Evolutionary conservation across 2,329 filamentous ascomycete genomes (phyloP).

Genomic region (Claviceps sp.): DNA sequence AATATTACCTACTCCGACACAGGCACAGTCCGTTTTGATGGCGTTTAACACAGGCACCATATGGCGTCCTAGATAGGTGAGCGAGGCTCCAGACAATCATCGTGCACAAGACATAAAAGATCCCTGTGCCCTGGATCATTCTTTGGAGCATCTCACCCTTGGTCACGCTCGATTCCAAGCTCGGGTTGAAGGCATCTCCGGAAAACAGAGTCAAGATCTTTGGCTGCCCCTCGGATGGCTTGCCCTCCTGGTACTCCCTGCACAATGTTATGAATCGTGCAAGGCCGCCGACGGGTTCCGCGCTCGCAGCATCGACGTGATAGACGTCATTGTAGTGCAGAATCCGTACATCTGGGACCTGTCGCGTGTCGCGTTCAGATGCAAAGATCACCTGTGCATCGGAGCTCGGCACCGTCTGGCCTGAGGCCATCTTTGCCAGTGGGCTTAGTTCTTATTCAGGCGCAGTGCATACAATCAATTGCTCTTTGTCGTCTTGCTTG

Average conservation of each 20-base stretch:
- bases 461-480: not conserved
- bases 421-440: not conserved
- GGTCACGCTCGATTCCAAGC: slow-evolving; percentile 75
- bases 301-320: slow-evolving; percentile 62
- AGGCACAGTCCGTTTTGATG: slow-evolving; percentile 66
- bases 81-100: not conserved
- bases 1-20: slow-evolving; percentile 52
- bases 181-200: slow-evolving; percentile 86
- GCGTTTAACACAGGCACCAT: slow-evolving; percentile 79
- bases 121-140: not conserved
- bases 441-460: not conserved
- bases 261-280: slow-evolving; percentile 68
- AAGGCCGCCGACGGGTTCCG: slow-evolving; percentile 72
- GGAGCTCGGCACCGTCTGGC: slow-evolving; percentile 10
- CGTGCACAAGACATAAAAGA: too few species aligned
- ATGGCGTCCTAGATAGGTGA: slow-evolving; percentile 43
- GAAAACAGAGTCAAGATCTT: slow-evolving; percentile 70
- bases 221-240: slow-evolving; percentile 48
- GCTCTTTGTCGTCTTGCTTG: not conserved
- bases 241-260: slow-evolving; percentile 56
- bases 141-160: slow-evolving; percentile 43
- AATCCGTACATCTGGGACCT: slow-evolving; percentile 53
- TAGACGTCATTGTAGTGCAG: slow-evolving; percentile 93
- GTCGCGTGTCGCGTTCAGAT: slow-evolving; percentile 18
- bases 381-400: slow-evolving; percentile 14